Base-by-base conservation (phyloP, 169 alveolate genomes). In the Plasmodium billcollinsi region DNA sequence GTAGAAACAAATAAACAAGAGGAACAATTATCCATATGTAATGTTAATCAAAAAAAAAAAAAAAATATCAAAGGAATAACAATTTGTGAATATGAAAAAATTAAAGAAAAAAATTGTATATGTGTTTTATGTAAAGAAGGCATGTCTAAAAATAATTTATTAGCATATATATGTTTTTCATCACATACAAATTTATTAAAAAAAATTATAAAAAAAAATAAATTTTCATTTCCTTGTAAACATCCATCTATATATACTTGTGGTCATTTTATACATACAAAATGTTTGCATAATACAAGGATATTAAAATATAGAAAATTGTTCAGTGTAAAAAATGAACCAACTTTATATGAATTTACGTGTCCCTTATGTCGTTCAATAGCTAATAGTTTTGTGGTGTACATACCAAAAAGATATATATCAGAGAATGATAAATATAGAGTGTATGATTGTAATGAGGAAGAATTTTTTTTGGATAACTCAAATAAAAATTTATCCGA, bases 51-150 rank as follows among this genome's bases (percentile, higher is more conserved):
- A 49, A 3, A 61, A 52, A 45, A 12, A 29, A 15, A 56, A 54
- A 50, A 47, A 20, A 20, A 62, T 9, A 43, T 21, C 3, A 21
- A 78, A 11, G 69, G 67, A 1, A 14, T 29, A 7, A 24, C 72
- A 14, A 50, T 26, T 14, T 65, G 89, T 50, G 89, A 78, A 66
- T 66, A 78, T 45, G 89, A 78, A 78, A 78, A 45, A 45, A 24
- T 61, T 6, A 78, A 78, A 58, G 89, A 78, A 47, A 78, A 66
- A 45, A 78, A 78, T 52, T 78, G 89, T 70, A 78, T 78, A 54
- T 78, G 89, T 78, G 89, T 78, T 2, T 56, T 78, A 61, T 78
- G 89, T 58, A 78, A 78, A 66, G 89, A 78, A 33, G 89, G 89
- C 14, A 78, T 78, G 89, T 50, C 89, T 0, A 56, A 71, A 47